These are phyloP conservation scores for Phycomyces blakesleeanus DNA, from an alignment of 192 early-diverging fungal species.

Conservation along the genomic window DNA sequence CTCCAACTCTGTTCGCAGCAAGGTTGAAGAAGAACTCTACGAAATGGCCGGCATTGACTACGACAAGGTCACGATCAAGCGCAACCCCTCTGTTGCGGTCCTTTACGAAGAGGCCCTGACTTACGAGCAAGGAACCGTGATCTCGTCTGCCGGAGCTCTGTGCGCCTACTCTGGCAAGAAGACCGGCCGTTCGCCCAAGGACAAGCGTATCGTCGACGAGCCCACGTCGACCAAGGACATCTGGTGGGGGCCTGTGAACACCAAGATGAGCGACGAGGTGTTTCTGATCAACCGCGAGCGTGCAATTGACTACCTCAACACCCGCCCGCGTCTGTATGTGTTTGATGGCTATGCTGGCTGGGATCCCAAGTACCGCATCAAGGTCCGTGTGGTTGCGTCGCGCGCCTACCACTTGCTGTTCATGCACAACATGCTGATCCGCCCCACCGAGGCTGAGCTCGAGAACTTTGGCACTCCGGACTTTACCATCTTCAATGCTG, in stretches of 20 bases:
- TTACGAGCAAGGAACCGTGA: constrained; percentile 79
- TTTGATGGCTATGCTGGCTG: constrained; percentile 98
- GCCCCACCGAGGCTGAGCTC: constrained; percentile 87
- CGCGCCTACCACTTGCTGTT: constrained; percentile 96
- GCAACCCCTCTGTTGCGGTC: constrained; percentile 80
- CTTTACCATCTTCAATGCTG: constrained; percentile 97
- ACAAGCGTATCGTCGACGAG: constrained; percentile 98
- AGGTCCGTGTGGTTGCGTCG: constrained; percentile 92
- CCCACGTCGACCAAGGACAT: constrained; percentile 76
- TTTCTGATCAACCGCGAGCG: constrained; percentile 96
- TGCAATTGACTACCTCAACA: constrained; percentile 95
- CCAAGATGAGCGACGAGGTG: constrained; percentile 71
- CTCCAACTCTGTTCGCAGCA: constrained; percentile 31
- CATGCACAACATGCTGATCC: constrained; percentile 99
- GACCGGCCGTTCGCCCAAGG: constrained; percentile 89
- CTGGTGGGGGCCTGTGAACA: constrained; percentile 99
- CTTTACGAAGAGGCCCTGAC: constrained; percentile 92
- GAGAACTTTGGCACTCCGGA: constrained; percentile 91
- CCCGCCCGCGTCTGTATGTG: constrained; percentile 86
- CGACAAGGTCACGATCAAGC: constrained; percentile 74
- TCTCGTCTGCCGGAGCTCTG: constrained; percentile 90
- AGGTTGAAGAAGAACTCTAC: constrained; percentile 64
- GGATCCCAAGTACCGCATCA: constrained; percentile 98
- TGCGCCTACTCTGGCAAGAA: constrained; percentile 89
- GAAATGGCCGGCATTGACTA: constrained; percentile 76